These are phyloP conservation scores for Phytophthora ramorum DNA, from an alignment of 352 stramenopile genomes.

Conservation along the genomic window DNA sequence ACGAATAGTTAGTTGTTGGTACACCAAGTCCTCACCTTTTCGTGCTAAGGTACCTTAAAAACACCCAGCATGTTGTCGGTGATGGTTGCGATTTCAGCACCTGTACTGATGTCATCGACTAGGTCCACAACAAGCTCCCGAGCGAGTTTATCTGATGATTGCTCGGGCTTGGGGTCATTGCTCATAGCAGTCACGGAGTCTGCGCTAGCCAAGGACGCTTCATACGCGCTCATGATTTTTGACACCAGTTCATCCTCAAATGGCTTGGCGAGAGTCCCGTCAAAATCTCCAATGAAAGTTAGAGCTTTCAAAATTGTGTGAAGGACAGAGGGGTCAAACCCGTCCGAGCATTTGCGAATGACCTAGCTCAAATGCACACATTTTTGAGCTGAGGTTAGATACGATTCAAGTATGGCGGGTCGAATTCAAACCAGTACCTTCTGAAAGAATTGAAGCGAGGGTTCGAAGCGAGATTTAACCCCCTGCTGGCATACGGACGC, in stretches of 20 bases:
- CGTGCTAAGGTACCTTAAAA: conserved; percentile 62
- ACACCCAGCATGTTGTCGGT: conserved; percentile 73
- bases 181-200: conserved; percentile 4
- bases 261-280: conserved; percentile 62
- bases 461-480: conserved; percentile 69
- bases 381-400: not conserved
- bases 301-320: conserved; percentile 73
- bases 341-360: conserved; percentile 50
- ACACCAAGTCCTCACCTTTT: not conserved
- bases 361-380: conserved; percentile 34
- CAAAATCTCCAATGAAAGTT: conserved; percentile 84
- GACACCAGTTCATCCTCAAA: conserved; percentile 77
- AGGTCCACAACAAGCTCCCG: conserved; percentile 55
- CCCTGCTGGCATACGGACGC: conserved; percentile 82
- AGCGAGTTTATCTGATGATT: conserved; percentile 42
- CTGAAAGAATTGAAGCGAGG: conserved; percentile 68
- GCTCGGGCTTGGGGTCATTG: not conserved
- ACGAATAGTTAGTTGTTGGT: not conserved
- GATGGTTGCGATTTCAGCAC: conserved; percentile 70
- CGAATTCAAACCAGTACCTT: conserved; percentile 46
- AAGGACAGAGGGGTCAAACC: conserved; percentile 57
- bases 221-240: conserved; percentile 78
- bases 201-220: conserved; percentile 43
- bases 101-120: conserved; percentile 66
- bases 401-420: not conserved